phyloP scores from a whole-genome alignment of 768 basidiomycete genomes.

The Suillus paluster region DNA sequence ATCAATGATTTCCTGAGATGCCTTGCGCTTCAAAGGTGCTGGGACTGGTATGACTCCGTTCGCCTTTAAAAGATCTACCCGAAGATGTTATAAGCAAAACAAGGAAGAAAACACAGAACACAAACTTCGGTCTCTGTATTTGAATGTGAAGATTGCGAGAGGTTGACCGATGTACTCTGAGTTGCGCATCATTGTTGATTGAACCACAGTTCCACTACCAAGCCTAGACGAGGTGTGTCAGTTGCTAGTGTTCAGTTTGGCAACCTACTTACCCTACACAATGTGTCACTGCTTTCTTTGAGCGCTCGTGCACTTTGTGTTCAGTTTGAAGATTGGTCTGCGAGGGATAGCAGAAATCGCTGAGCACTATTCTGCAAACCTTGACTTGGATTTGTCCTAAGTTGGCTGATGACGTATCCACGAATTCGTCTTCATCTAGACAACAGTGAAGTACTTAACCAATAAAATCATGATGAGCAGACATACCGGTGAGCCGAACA shows the following conservation, averaged over 20 bases:
- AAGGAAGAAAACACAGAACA: conserved; percentile 9
- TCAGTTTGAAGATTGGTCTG: conserved; percentile 3
- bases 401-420: conserved; percentile 16
- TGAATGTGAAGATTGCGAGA: conserved; percentile 33
- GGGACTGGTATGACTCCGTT: conserved; percentile 30
- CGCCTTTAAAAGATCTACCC: conserved; percentile 31
- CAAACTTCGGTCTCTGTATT: conserved; percentile 31
- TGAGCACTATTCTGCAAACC: not conserved
- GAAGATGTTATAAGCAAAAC: not conserved
- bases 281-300: conserved; percentile 36
- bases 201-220: conserved; percentile 21
- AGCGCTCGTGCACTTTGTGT: conserved; percentile 33
- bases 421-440: conserved; percentile 32
- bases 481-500: conserved; percentile 33
- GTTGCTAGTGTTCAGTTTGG: not conserved
- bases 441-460: conserved; percentile 12
- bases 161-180: conserved; percentile 14
- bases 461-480: not conserved
- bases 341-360: not conserved
- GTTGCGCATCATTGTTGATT: not conserved
- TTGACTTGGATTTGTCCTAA: conserved; percentile 8
- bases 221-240: conserved; percentile 20
- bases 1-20: conserved; percentile 24
- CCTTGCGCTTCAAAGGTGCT: conserved; percentile 5
- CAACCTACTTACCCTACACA: conserved; percentile 28